phyloP scores from a whole-genome alignment of 2,329 filamentous ascomycete genomes.

The Ascochyta rabiei region DNA sequence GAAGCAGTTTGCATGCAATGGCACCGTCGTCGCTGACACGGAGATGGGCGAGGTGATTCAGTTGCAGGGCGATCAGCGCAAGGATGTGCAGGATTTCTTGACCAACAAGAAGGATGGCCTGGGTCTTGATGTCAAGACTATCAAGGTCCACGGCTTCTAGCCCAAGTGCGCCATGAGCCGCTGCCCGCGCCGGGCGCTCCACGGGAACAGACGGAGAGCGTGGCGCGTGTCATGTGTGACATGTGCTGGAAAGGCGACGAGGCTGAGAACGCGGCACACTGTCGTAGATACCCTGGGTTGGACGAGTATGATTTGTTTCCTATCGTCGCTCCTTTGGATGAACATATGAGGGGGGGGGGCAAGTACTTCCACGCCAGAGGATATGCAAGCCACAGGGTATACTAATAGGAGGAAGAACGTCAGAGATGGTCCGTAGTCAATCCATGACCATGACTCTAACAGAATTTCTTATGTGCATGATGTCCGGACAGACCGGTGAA shows the following conservation, averaged over 20 bases:
- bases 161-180: conserved; percentile 4
- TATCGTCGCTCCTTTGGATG: conserved; percentile 13
- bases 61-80: conserved; percentile 98
- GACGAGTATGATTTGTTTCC: conserved; percentile 2
- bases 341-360: neutral
- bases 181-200: conserved; percentile 7
- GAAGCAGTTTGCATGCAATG: conserved; percentile 99
- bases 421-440: neutral
- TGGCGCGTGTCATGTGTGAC: neutral
- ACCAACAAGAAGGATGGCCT: conserved; percentile 94
- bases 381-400: neutral
- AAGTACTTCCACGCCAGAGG: neutral
- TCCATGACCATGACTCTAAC: neutral
- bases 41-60: conserved; percentile 99
- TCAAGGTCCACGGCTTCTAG: conserved; percentile 71
- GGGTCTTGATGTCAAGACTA: conserved; percentile 92
- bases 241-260: neutral
- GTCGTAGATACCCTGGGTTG: neutral
- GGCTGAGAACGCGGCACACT: neutral
- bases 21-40: conserved; percentile 93
- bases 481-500: neutral
- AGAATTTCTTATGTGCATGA: neutral
- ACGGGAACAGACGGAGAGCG: neutral
- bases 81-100: conserved; percentile 97
- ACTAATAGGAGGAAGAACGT: neutral